Percentiles rank a stretch among this genome's conserved stretches.
phyloP scores from a whole-genome alignment of 768 basidiomycete genomes.

The Scleroderma bovista region DNA sequence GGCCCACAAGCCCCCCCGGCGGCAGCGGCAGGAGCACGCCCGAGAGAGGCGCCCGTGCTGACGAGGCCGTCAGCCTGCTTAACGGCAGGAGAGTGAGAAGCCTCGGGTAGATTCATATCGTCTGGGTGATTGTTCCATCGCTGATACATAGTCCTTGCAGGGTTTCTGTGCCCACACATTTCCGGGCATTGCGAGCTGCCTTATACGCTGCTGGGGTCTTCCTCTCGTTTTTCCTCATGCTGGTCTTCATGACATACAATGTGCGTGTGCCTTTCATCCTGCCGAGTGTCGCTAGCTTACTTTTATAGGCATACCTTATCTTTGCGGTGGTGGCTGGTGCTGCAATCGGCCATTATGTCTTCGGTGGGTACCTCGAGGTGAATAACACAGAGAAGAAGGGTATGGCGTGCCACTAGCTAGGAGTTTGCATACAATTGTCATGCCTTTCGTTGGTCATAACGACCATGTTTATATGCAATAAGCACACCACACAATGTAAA shows the following conservation, averaged over 20 bases:
- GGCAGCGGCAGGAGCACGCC: slow-evolving; percentile 38
- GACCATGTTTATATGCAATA: no score
- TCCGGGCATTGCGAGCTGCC: slow-evolving; percentile 54
- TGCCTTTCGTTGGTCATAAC: no score
- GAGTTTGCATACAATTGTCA: no score
- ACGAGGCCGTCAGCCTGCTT: slow-evolving; percentile 53
- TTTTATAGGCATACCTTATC: slow-evolving; percentile 75
- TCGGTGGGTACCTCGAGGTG: slow-evolving; percentile 58
- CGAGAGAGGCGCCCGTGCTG: slow-evolving; percentile 20
- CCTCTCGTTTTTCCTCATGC: slow-evolving; percentile 87
- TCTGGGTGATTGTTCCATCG: background rate
- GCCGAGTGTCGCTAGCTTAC: background rate
- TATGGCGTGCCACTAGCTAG: slow-evolving; percentile 69
- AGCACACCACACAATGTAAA: no score
- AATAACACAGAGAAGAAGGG: slow-evolving; percentile 51
- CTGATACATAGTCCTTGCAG: slow-evolving; percentile 28
- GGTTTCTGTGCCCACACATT: slow-evolving; percentile 41
- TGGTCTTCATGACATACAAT: slow-evolving; percentile 97
- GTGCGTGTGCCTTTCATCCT: slow-evolving; percentile 37
- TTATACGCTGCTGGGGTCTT: slow-evolving; percentile 75
- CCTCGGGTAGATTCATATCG: slow-evolving; percentile 37
- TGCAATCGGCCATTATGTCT: slow-evolving; percentile 76
- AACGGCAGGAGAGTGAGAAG: slow-evolving; percentile 38
- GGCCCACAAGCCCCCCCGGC: slow-evolving; percentile 31
- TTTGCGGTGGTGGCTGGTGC: slow-evolving; percentile 77